A percentile compares a stretch with the other conserved stretches of the same genome.
Conservation (phyloP, 169 alveolate genomes). For the Ichthyophthirius multifiliis region DNA sequence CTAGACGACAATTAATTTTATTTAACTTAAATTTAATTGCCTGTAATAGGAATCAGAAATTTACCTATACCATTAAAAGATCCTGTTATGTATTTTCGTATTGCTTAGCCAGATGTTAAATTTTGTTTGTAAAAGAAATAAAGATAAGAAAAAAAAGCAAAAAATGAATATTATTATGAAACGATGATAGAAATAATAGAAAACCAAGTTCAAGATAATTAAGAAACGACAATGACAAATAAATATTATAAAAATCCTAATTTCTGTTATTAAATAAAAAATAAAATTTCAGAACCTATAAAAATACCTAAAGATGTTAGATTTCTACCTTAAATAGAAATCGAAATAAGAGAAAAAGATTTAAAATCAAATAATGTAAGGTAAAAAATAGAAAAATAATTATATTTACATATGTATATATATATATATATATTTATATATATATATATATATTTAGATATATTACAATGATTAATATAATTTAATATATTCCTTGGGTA, state of each 20-base stretch:
- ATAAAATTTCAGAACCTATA: background rate
- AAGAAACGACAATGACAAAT: background rate
- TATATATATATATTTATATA: too few relatives aligned
- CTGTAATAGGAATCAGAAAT: conserved; percentile 40
- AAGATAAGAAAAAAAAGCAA: background rate
- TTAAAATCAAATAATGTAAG: background rate
- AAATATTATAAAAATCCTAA: background rate
- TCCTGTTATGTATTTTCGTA: conserved; percentile 19
- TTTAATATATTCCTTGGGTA: too few relatives aligned
- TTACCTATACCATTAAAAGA: conserved; percentile 17
- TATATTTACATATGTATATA: too few relatives aligned
- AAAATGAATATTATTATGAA: background rate
- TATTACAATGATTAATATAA: too few relatives aligned
- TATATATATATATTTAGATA: too few relatives aligned
- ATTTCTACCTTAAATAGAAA: background rate
- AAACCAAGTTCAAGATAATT: background rate
- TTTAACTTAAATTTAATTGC: background rate
- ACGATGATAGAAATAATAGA: background rate
- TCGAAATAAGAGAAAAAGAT: background rate
- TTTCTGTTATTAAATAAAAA: background rate
- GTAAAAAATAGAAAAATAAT: background rate
- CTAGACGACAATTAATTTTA: conserved; percentile 7
- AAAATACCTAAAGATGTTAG: background rate
- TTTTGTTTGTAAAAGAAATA: background rate
- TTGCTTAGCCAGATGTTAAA: conserved; percentile 22